phyloP scores from a whole-genome alignment of 2,329 filamentous ascomycete species.

The Neocatenulostroma microsporum region DNA sequence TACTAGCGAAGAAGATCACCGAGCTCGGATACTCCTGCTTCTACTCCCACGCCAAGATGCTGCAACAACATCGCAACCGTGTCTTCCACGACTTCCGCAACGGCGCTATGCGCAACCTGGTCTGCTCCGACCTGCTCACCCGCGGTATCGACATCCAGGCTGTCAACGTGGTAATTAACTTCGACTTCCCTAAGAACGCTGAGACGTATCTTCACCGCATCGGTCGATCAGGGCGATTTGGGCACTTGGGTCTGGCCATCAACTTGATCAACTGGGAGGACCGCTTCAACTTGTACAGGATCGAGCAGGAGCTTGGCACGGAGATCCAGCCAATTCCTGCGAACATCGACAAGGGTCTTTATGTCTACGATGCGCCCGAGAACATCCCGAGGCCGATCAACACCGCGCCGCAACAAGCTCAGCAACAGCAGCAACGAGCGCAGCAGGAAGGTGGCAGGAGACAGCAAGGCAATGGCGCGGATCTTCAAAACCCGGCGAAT shows the following conservation, averaged over 20 bases:
- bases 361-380: slow-evolving; percentile 95
- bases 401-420: slow-evolving; percentile 37
- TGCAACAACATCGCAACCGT: slow-evolving; percentile 91
- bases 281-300: slow-evolving; percentile 97
- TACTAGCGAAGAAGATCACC: slow-evolving; percentile 98
- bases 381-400: slow-evolving; percentile 79
- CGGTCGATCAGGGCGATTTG: slow-evolving; percentile 92
- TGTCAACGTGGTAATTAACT: slow-evolving; percentile 99
- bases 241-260: slow-evolving; percentile 93
- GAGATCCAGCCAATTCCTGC: slow-evolving; percentile 95
- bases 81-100: slow-evolving; percentile 99
- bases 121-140: slow-evolving; percentile 94
- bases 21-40: slow-evolving; percentile 99
- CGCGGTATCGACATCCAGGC: slow-evolving; percentile 99
- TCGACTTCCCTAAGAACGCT: slow-evolving; percentile 98
- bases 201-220: slow-evolving; percentile 98
- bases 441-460: slow-evolving; percentile 20
- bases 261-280: slow-evolving; percentile 99
- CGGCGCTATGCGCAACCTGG: slow-evolving; percentile 92
- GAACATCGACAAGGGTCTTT: slow-evolving; percentile 93
- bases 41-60: slow-evolving; percentile 98
- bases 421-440: slow-evolving; percentile 18
- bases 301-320: slow-evolving; percentile 92
- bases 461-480: slow-evolving; percentile 29
- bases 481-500: slow-evolving; percentile 29